phyloP scores from a whole-genome alignment of 2,329 filamentous ascomycete species.

The Myriosclerotinia scirpicola region DNA sequence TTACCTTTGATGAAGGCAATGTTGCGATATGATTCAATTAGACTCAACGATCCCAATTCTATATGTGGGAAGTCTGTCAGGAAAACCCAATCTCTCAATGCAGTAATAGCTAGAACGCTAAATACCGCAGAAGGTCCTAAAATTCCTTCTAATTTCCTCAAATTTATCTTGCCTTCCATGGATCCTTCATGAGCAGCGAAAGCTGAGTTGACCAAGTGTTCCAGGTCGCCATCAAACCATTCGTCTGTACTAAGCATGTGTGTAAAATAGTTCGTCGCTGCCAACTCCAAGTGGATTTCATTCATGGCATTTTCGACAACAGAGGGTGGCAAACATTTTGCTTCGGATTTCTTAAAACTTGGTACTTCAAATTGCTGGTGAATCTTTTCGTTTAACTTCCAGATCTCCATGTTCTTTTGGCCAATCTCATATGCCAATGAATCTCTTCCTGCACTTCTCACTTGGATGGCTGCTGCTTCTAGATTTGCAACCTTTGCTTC shows the following conservation, averaged over 20 bases:
- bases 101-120: conserved; percentile 14
- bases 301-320: not conserved
- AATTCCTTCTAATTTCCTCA: not conserved
- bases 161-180: not conserved
- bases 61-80: not conserved
- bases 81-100: conserved; percentile 6
- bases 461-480: not conserved
- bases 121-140: conserved; percentile 3
- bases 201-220: conserved; percentile 9
- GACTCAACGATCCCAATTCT: not conserved
- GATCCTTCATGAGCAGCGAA: not conserved
- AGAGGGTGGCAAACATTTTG: not conserved
- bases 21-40: conserved; percentile 3
- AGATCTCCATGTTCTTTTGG: conserved; percentile 10
- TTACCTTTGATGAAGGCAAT: not conserved
- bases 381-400: not conserved
- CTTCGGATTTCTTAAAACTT: not conserved
- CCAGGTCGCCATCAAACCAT: conserved; percentile 7
- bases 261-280: conserved; percentile 9
- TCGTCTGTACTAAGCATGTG: not conserved
- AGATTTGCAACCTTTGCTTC: not conserved
- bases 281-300: conserved; percentile 13
- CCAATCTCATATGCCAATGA: not conserved
- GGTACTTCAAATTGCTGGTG: not conserved
- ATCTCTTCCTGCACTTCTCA: not conserved